These are phyloP conservation scores for Heterotrichella gracilis DNA, from an alignment of 352 stramenopile genomes.

Conservation along the genomic window DNA sequence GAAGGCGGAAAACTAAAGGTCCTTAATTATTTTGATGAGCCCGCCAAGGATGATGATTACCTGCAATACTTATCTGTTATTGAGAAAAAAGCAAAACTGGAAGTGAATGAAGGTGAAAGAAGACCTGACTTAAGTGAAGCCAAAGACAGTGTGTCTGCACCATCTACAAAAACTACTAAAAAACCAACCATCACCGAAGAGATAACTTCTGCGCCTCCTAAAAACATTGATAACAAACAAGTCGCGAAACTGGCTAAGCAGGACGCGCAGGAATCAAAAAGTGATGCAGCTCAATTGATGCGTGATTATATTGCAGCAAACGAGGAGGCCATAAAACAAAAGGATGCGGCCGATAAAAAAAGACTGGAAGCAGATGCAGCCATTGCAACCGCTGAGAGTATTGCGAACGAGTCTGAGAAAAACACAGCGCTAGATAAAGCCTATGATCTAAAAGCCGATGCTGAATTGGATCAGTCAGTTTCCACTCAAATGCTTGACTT, in stretches of 20 bases:
- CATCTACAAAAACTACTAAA: too few species aligned
- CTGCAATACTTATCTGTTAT: background rate
- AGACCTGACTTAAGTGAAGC: background rate
- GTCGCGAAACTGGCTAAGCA: background rate
- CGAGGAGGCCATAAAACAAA: background rate
- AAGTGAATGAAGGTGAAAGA: background rate
- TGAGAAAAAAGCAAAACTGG: background rate
- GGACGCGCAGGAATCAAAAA: background rate
- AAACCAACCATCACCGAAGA: background rate
- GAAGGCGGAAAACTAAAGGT: background rate
- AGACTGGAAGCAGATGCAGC: background rate
- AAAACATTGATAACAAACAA: constrained; percentile 4
- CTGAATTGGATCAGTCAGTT: background rate
- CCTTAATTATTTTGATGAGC: background rate
- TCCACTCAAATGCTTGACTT: background rate
- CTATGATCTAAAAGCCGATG: background rate
- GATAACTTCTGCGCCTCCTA: background rate
- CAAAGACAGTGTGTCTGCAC: too few species aligned
- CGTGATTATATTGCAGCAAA: background rate
- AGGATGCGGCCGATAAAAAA: background rate
- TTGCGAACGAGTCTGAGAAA: background rate
- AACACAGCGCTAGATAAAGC: background rate
- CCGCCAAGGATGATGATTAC: background rate
- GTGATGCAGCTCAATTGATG: background rate
- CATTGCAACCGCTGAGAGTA: background rate